Evolutionary conservation across 148 eudicot species (phyloP).

Genomic region (Rhododendron vialii): DNA sequence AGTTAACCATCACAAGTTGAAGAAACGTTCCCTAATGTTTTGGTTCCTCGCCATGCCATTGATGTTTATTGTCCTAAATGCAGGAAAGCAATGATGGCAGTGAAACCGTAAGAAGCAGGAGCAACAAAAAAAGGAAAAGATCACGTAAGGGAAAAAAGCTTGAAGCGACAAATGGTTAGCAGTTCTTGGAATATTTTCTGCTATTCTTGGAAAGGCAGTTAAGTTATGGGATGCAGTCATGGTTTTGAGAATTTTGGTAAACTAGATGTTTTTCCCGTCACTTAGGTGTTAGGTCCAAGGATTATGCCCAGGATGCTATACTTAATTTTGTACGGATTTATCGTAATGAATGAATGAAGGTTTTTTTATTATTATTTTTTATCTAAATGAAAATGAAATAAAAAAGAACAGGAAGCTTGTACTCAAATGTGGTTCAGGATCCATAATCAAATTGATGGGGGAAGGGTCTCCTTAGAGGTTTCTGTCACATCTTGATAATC

Average conservation of each 20-base stretch:
- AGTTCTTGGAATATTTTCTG: neutral
- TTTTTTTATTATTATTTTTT: no score
- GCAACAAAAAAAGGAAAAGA: conserved; percentile 66
- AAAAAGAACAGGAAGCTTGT: neutral
- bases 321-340: neutral
- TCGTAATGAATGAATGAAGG: neutral
- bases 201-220: neutral
- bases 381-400: neutral
- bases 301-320: neutral
- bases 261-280: neutral
- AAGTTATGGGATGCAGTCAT: neutral
- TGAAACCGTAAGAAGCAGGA: conserved; percentile 27
- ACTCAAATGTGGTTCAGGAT: neutral
- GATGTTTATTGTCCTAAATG: neutral
- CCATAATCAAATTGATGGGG: neutral
- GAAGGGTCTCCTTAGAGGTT: neutral
- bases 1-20: neutral
- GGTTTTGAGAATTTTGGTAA: neutral
- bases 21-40: neutral
- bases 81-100: conserved; percentile 35
- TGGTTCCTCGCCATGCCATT: neutral
- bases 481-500: neutral
- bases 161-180: conserved; percentile 17
- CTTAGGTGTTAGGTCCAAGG: neutral
- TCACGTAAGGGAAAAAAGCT: conserved; percentile 34